Evolutionary conservation across 2,329 filamentous ascomycete genomes (phyloP), one percentile per base, ranked within the genome.

Genomic region (Diaporthe nobilis): DNA sequence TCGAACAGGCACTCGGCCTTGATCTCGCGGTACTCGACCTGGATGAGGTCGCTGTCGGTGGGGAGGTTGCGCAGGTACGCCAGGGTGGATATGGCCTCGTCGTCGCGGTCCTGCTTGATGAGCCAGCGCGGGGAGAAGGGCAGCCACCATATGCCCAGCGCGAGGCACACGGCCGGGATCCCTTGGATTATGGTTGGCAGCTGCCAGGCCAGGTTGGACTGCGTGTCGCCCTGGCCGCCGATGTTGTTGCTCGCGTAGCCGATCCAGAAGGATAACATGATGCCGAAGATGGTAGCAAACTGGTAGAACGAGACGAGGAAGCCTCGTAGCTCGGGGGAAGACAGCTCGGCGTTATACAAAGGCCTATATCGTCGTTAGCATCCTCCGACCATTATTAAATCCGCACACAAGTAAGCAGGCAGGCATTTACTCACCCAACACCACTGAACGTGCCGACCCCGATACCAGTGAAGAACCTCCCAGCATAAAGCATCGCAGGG

Each of bases 261-360:
- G 47, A 86, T 81, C 86, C 86, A 88, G 80, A 87, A 88, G 0
- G 84, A 86, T 31, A 89, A 84, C 85, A 88, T 87, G 71, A 91
- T 89, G 25, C 89, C 89, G 42, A 90, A 85, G 6, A 88, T 90
- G 74, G 91, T 92, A 7, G 90, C 89, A 22, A 94, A 87, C 77
- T 93, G 92, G 76, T 94, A 92, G 12, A 93, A 86, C 8, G 89
- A 90, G 20, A 94, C 91, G 2, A 94, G 86, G 22, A 91, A 89
- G 51, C 92, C 92, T 74, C 92, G 86, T n/a, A 93, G 87, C 81
- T 94, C 92, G 1, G 92, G 92, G 13, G 91, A 88, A 1, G 89
- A 88, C 7, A 88, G 83, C 79, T 91, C 89, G 37, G 87, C 86
- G 65, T 88, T 88, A 79, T 89, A 89, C 0, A 89, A 78, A 1